These are phyloP conservation scores for Thelonectria discophora DNA, from an alignment of 2,329 filamentous ascomycete genomes.

Conservation along the genomic window DNA sequence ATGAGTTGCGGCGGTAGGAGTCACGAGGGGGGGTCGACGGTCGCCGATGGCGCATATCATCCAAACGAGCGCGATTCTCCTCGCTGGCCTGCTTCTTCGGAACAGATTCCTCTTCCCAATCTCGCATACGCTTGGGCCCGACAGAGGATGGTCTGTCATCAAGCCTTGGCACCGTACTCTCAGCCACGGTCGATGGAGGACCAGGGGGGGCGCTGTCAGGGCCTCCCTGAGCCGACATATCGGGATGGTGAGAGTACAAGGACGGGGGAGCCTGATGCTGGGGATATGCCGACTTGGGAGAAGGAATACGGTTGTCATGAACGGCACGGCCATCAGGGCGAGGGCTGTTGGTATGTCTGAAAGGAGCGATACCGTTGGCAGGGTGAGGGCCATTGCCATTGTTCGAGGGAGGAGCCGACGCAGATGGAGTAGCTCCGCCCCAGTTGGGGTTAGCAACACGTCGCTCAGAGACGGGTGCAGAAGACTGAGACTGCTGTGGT, in stretches of 20 bases:
- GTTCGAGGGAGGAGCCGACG: constrained; percentile 49
- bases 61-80: constrained; percentile 84
- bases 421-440: constrained; percentile 60
- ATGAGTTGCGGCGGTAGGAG: constrained; percentile 79
- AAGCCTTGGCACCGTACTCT: constrained; percentile 70
- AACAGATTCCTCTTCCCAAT: constrained; percentile 88
- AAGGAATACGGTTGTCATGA: constrained; percentile 86
- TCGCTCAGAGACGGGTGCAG: constrained; percentile 58
- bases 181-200: constrained; percentile 60
- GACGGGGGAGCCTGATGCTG: constrained; percentile 69
- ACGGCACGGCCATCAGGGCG: constrained; percentile 84
- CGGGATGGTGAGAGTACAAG: constrained; percentile 76
- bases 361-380: constrained; percentile 70
- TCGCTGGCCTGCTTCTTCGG: constrained; percentile 90
- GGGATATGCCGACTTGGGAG: constrained; percentile 86
- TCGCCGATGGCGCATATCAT: constrained; percentile 83
- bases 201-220: constrained; percentile 63
- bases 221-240: constrained; percentile 66
- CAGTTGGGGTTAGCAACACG: constrained; percentile 70
- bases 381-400: constrained; percentile 51
- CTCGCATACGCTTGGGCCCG: constrained; percentile 82
- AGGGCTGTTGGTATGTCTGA: constrained; percentile 77
- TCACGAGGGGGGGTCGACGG: constrained; percentile 77
- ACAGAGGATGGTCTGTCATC: constrained; percentile 82
- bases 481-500: constrained; percentile 55